phyloP scores from a whole-genome alignment of 345 rosid genomes.

The Eucalyptus marginata region DNA sequence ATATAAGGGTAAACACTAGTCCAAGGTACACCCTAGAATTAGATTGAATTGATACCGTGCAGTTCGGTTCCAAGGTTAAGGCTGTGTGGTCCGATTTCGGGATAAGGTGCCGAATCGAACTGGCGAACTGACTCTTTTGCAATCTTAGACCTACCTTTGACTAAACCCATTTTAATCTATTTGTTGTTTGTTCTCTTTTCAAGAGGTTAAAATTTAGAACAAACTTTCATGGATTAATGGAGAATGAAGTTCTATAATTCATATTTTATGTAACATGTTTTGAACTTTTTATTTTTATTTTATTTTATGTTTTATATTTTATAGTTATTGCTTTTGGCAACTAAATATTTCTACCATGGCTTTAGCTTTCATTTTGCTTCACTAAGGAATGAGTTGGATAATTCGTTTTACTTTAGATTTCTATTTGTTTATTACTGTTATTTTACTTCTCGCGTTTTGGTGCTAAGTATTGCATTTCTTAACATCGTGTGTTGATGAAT shows the following conservation, averaged over 20 bases:
- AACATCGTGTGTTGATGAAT: not conserved
- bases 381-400: not conserved
- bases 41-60: accelerated
- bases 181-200: not conserved
- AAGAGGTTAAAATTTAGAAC: not conserved
- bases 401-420: not conserved
- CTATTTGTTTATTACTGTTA: not conserved
- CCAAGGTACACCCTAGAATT: not conserved
- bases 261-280: not conserved
- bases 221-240: not conserved
- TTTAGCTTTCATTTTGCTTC: not conserved
- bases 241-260: not conserved
- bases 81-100: accelerated
- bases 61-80: accelerated
- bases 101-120: accelerated
- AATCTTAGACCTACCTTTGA: not conserved
- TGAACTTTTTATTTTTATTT: not conserved
- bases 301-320: not conserved
- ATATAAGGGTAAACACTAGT: not conserved
- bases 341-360: not conserved
- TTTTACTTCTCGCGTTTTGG: not conserved
- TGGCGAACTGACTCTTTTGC: accelerated
- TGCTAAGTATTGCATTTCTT: not conserved
- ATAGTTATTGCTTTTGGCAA: not conserved
- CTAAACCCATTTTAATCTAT: not conserved